phyloP scores from a whole-genome alignment of 2,329 filamentous ascomycete species.

The Neofusicoccum umdonicola region DNA sequence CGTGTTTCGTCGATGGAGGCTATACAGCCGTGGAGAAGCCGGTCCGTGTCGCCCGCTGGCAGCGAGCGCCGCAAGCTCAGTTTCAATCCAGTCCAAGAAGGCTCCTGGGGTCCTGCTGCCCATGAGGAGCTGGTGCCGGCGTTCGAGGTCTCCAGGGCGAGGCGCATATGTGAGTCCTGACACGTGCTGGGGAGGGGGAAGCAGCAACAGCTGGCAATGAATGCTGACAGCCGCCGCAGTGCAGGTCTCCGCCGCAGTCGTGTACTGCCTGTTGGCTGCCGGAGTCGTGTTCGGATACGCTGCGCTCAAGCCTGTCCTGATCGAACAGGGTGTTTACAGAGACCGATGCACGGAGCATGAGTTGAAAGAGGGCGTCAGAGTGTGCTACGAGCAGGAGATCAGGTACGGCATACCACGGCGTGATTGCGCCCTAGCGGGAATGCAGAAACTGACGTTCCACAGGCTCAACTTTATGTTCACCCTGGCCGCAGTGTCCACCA shows the following conservation, averaged over 20 bases:
- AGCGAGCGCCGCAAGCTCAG: conserved; percentile 46
- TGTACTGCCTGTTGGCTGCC: conserved; percentile 63
- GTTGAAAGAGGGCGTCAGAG: conserved; percentile 31
- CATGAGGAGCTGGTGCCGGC: conserved; percentile 46
- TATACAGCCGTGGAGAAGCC: conserved; percentile 40
- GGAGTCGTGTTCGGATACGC: conserved; percentile 43
- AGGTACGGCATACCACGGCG: conserved; percentile 16
- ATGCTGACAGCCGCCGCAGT: conserved; percentile 42
- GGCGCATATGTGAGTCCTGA: conserved; percentile 49
- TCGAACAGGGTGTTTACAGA: conserved; percentile 38
- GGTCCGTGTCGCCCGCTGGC: conserved; percentile 24
- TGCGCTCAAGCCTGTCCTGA: conserved; percentile 40
- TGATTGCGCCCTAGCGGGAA: neutral
- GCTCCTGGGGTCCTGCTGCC: conserved; percentile 42
- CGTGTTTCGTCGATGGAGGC: conserved; percentile 41
- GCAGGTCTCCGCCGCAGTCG: conserved; percentile 66
- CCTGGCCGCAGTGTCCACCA: conserved; percentile 80
- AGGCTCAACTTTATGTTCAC: conserved; percentile 90
- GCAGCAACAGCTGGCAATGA: neutral
- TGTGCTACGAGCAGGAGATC: conserved; percentile 40
- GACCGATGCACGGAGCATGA: conserved; percentile 36
- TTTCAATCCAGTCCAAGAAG: conserved; percentile 45
- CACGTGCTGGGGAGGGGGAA: too few relatives aligned
- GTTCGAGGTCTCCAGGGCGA: conserved; percentile 55
- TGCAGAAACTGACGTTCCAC: conserved; percentile 42